Base-by-base conservation (phyloP, 164 flowering plant species). In the Chimonanthus salicifolius region DNA sequence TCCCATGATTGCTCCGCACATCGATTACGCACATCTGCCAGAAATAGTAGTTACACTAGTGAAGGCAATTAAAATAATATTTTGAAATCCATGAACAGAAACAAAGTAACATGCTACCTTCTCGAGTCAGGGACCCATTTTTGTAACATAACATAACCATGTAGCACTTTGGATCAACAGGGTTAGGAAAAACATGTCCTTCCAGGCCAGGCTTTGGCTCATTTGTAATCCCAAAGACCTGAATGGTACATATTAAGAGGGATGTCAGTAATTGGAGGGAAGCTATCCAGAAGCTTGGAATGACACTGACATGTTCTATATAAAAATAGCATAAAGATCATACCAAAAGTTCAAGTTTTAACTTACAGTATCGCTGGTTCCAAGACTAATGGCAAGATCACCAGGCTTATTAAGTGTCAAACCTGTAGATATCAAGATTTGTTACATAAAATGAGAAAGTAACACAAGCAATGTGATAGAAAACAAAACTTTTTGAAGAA, bases 321-420 rank as follows among this genome's bases (percentile, higher is more conserved):
- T 63, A 10, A 45, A 66, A 66, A 15, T 44, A 66, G 45, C 20
- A 13, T 44, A 44, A 4, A 66, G 46, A 66, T 48, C 68, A 66
- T 11, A 10, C 4, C 16, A n/a, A n/a, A 43, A 66, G 11, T 43
- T 45, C 47, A 11, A 44, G 46, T 8, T 45, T 66, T 45, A 8
- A 80, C 94, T 88, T 81, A 91, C 99, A 6, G 97, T 93, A 83
- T 95, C 98, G 83, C 98, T 95, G 58, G 99, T 95, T 74, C 99
- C 99, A 65, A 93, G 96, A 79, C 99, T 93, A 58, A 93, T 90
- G 50, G 96, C 98, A 71, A 93, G 78, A 80, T 95, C 98, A 13
- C 99, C 99, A 2, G 94, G 92, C 62, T 85, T 85, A 65, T 72
- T 72, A 43, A 95, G 90, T 64, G 98, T 90, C 80, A 95, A 83